Percentiles rank a stretch among this genome's conserved stretches.
These are phyloP conservation scores for Ganoderma meredithae DNA, from an alignment of 1,284 basidiomycete species.

Conservation along the genomic window DNA sequence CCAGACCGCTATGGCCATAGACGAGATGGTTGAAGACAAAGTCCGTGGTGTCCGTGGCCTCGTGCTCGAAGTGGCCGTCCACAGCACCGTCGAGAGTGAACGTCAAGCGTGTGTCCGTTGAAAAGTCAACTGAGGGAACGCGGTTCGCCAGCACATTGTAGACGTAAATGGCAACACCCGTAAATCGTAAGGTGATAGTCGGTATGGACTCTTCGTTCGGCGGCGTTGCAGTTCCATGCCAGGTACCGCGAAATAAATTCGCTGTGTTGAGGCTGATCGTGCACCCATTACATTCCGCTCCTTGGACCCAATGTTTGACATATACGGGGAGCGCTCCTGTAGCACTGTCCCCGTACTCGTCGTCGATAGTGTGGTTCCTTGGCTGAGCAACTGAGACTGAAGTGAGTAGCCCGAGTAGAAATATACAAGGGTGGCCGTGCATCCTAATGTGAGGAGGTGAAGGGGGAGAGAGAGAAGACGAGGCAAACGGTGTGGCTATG, in stretches of 20 bases:
- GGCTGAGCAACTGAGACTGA: background rate
- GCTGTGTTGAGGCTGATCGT: background rate
- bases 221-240: slow-evolving; percentile 1
- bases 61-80: slow-evolving; percentile 35
- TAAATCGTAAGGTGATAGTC: background rate
- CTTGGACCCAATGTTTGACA: background rate
- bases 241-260: background rate
- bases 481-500: background rate
- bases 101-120: slow-evolving; percentile 34
- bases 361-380: slow-evolving; percentile 15
- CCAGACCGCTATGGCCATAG: slow-evolving; percentile 32
- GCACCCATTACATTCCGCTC: background rate
- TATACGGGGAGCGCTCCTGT: slow-evolving; percentile 1
- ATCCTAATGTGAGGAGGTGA: background rate
- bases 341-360: slow-evolving; percentile 7
- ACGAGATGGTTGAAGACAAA: slow-evolving; percentile 41
- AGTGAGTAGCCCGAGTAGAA: background rate
- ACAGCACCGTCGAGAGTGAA: slow-evolving; percentile 44
- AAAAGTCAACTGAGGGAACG: background rate
- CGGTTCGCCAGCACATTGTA: slow-evolving; percentile 42
- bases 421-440: background rate
- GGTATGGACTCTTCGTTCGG: background rate
- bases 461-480: background rate
- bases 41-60: slow-evolving; percentile 2
- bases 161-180: slow-evolving; percentile 36